A percentile compares a stretch with the other conserved stretches of the same genome.
These are phyloP conservation scores for Lichina pygmaea DNA, from an alignment of 495 filamentous ascomycete genomes.

Conservation along the genomic window DNA sequence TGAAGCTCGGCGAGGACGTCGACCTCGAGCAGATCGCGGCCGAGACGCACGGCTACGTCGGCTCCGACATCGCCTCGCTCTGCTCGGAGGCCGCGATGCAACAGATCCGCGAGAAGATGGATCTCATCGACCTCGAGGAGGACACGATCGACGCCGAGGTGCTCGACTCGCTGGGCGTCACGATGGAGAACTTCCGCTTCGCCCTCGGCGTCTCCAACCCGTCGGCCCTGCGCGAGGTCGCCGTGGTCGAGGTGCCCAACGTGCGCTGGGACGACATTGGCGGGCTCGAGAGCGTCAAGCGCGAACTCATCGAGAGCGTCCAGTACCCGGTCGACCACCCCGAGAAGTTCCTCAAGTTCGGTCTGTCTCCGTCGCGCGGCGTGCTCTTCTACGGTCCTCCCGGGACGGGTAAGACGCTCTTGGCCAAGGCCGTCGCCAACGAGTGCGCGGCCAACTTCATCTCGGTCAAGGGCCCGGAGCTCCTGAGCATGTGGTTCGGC, in stretches of 20 bases:
- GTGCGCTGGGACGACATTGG: conserved; percentile 99
- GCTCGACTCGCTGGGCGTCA: conserved; percentile 89
- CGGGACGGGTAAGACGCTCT: conserved; percentile 98
- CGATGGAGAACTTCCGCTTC: conserved; percentile 99
- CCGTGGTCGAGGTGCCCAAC: conserved; percentile 96
- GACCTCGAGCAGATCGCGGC: conserved; percentile 91
- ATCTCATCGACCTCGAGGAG: conserved; percentile 94
- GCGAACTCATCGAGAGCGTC: conserved; percentile 95
- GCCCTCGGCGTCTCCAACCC: conserved; percentile 95
- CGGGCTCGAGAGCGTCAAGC: conserved; percentile 94
- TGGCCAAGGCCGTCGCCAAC: conserved; percentile 97
- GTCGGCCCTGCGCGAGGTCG: conserved; percentile 93
- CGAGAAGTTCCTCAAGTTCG: conserved; percentile 99
- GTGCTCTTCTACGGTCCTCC: conserved; percentile 96
- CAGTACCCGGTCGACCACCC: conserved; percentile 98
- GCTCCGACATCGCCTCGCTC: conserved; percentile 94
- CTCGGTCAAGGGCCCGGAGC: conserved; percentile 91
- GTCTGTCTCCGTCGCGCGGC: conserved; percentile 91
- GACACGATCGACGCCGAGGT: conserved; percentile 98
- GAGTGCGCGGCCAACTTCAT: conserved; percentile 99
- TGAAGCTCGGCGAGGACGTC: conserved; percentile 94
- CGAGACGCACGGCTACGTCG: conserved; percentile 97
- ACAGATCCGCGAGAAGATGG: conserved; percentile 99
- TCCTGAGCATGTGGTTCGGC: conserved; percentile 99
- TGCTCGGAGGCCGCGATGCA: conserved; percentile 99